These are phyloP conservation scores for Nematocida homosporus DNA, from an alignment of 371 early-diverging fungal species.

Conservation along the genomic window DNA sequence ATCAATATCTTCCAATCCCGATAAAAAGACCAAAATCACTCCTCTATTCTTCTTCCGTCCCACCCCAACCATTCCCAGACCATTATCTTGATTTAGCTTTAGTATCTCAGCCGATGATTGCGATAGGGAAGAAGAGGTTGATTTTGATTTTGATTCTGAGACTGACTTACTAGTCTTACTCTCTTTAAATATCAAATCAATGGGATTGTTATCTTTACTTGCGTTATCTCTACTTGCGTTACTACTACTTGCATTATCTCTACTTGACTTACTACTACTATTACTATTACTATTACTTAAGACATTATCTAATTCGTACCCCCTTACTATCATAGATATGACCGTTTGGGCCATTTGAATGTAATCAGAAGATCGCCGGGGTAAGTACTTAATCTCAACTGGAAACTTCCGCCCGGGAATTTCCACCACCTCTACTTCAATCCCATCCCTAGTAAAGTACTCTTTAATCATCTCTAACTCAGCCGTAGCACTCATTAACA, in stretches of 20 bases:
- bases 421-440: conserved; percentile 48
- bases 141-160: not conserved
- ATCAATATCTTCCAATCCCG: conserved; percentile 70
- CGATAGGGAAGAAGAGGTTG: not conserved
- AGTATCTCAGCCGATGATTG: conserved; percentile 71
- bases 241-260: not conserved
- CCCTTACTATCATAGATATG: conserved; percentile 77
- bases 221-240: not conserved
- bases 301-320: not conserved
- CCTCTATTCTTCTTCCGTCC: not conserved
- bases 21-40: conserved; percentile 84
- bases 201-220: conserved; percentile 63
- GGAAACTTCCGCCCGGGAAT: conserved; percentile 72
- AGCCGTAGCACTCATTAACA: conserved; percentile 69
- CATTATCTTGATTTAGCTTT: conserved; percentile 85
- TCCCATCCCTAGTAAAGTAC: conserved; percentile 55
- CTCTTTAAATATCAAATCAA: not conserved
- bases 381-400: conserved; percentile 84
- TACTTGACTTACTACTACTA: conserved; percentile 55
- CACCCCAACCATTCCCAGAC: conserved; percentile 68
- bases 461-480: conserved; percentile 56
- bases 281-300: not conserved
- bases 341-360: conserved; percentile 83
- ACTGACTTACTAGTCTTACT: not conserved
- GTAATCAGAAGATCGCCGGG: conserved; percentile 91